These are phyloP conservation scores for Coemansia sp. DNA, from an alignment of 192 early-diverging fungal genomes.

Conservation along the genomic window DNA sequence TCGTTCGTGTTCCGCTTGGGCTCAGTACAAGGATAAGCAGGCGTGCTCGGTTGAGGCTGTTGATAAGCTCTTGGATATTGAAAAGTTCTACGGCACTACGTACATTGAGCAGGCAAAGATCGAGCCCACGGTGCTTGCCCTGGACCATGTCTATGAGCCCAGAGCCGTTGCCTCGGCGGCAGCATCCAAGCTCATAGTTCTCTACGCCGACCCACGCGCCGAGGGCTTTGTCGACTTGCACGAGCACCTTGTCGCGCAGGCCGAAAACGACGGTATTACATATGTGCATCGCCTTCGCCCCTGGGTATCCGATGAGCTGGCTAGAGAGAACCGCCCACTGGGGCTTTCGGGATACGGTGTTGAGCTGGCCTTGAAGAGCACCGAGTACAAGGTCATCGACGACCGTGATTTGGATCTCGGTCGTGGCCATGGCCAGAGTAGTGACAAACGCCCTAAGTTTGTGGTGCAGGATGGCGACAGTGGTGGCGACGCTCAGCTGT, in stretches of 20 bases:
- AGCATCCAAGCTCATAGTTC: constrained; percentile 43
- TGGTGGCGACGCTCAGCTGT: constrained; percentile 70
- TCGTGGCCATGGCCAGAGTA: neutral
- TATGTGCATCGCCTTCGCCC: constrained; percentile 80
- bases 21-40: constrained; percentile 68
- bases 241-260: constrained; percentile 50
- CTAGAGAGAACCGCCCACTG: constrained; percentile 16
- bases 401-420: constrained; percentile 66
- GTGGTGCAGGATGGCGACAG: constrained; percentile 53
- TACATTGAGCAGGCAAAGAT: constrained; percentile 35
- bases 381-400: constrained; percentile 95
- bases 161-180: neutral
- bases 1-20: constrained; percentile 63
- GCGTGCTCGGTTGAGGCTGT: constrained; percentile 58
- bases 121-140: constrained; percentile 42
- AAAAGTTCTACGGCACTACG: constrained; percentile 40
- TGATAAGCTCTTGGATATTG: constrained; percentile 41
- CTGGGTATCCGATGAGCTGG: constrained; percentile 1
- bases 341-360: constrained; percentile 87
- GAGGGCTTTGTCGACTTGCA: constrained; percentile 62
- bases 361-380: constrained; percentile 91
- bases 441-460: neutral
- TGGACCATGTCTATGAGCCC: constrained; percentile 62
- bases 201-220: constrained; percentile 76
- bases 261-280: constrained; percentile 47